Percentiles rank a stretch among this genome's conserved stretches.
Evolutionary conservation across 1,284 basidiomycete species (phyloP).

Genomic region (Volvariella surrecta): DNA sequence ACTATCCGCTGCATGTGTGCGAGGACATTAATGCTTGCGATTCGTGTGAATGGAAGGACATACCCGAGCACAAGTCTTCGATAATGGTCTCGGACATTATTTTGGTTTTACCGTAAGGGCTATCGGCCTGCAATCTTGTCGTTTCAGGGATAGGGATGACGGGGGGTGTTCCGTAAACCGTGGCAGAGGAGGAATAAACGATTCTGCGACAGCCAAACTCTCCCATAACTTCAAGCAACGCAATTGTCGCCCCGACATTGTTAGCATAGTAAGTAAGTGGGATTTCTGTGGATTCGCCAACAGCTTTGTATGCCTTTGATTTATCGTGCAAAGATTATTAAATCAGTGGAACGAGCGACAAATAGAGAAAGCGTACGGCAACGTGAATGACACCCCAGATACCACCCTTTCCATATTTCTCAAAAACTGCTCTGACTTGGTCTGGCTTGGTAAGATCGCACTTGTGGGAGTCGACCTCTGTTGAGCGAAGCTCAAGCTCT

Average conservation of each 20-base stretch:
- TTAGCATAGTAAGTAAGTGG: conserved; percentile 91
- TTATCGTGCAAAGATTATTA: no score
- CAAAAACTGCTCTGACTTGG: conserved; percentile 72
- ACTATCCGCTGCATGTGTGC: conserved; percentile 44
- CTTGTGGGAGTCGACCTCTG: conserved; percentile 60
- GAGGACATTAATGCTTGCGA: conserved; percentile 6
- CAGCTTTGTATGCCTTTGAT: conserved; percentile 88
- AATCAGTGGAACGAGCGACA: no score
- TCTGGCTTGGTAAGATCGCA: conserved; percentile 72
- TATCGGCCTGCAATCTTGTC: conserved; percentile 83
- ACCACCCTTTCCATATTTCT: conserved; percentile 82
- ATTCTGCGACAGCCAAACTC: conserved; percentile 79
- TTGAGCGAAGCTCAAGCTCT: conserved; percentile 54
- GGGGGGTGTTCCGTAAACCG: conserved; percentile 96
- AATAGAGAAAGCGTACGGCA: conserved; percentile 43
- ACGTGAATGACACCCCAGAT: conserved; percentile 98
- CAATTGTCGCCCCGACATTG: conserved; percentile 83
- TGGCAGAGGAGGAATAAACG: conserved; percentile 97
- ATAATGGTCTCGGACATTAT: conserved; percentile 91
- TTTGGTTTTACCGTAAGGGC: conserved; percentile 94
- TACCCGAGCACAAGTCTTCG: conserved; percentile 75
- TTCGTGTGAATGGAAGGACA: neutral
- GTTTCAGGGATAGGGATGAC: conserved; percentile 92
- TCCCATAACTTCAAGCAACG: conserved; percentile 79
- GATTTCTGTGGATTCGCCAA: conserved; percentile 94